Conservation (phyloP, 768 basidiomycete species). For the Heimioporus sp. region DNA sequence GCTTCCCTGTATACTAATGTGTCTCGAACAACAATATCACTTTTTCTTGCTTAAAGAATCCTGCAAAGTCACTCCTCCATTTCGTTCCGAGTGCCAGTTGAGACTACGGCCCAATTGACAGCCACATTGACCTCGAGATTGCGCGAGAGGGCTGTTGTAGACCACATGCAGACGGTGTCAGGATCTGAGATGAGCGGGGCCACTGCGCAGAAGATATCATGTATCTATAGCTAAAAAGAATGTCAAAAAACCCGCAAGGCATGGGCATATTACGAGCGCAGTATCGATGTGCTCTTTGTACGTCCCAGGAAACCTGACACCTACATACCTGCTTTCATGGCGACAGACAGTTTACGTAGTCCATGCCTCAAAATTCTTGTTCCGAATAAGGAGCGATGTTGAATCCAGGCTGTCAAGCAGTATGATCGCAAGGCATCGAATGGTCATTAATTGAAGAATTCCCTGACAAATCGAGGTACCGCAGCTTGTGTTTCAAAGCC, state of each 20-base stretch:
- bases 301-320: conserved; percentile 50
- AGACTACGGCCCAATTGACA: conserved; percentile 43
- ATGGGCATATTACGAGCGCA: conserved; percentile 27
- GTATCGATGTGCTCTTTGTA: conserved; percentile 57
- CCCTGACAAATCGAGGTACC: conserved; percentile 47
- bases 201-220: conserved; percentile 44
- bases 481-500: conserved; percentile 52
- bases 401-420: conserved; percentile 41
- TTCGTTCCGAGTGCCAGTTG: conserved; percentile 44
- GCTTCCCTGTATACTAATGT: conserved; percentile 31
- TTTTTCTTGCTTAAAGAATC: conserved; percentile 45
- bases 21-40: conserved; percentile 51
- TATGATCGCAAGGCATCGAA: conserved; percentile 50
- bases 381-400: conserved; percentile 49
- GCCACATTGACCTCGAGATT: conserved; percentile 58
- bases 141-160: conserved; percentile 46
- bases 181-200: conserved; percentile 53
- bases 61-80: conserved; percentile 46
- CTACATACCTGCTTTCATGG: conserved; percentile 39
- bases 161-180: conserved; percentile 39
- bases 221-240: conserved; percentile 39
- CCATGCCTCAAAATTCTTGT: conserved; percentile 59
- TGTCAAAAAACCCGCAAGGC: neutral
- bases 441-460: conserved; percentile 58
- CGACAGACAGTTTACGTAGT: conserved; percentile 46